These are phyloP conservation scores for Nepenthes gracilis DNA, from an alignment of 148 eudicot genomes.

Conservation along the genomic window DNA sequence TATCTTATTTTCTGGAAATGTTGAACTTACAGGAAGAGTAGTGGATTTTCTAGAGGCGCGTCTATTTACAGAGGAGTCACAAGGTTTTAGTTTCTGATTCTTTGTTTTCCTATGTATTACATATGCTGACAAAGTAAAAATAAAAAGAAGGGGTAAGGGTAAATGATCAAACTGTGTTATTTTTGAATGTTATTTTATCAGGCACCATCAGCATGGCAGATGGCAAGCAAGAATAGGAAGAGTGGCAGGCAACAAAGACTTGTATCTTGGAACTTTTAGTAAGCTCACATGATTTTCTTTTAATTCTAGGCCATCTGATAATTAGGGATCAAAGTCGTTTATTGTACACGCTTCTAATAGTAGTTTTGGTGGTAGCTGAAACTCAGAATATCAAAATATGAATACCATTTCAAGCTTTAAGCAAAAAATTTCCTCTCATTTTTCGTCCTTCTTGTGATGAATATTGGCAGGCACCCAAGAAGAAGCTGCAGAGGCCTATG, in stretches of 20 bases:
- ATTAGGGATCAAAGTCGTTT: too few relatives aligned
- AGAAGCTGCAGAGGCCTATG: slow-evolving; percentile 96
- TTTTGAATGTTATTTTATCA: slow-evolving; percentile 8
- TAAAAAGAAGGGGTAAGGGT: neutral
- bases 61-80: slow-evolving; percentile 16
- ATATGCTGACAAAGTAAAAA: neutral
- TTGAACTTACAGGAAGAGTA: slow-evolving; percentile 8
- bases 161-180: neutral
- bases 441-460: too few relatives aligned
- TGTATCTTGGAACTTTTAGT: slow-evolving; percentile 93
- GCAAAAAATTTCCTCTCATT: too few relatives aligned
- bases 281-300: slow-evolving; percentile 8
- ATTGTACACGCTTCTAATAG: too few relatives aligned
- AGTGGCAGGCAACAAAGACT: slow-evolving; percentile 92
- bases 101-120: neutral
- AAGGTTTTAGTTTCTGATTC: slow-evolving; percentile 1
- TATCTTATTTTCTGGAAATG: neutral
- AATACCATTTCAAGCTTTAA: too few relatives aligned
- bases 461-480: slow-evolving; percentile 60
- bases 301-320: too few relatives aligned
- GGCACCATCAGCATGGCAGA: slow-evolving; percentile 97
- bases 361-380: too few relatives aligned
- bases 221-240: slow-evolving; percentile 99
- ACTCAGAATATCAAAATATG: too few relatives aligned
- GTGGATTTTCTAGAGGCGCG: slow-evolving; percentile 14